Evolutionary conservation across 805 yeast genomes (phyloP), one percentile per base, ranked within the genome.

Genomic region (Starmera amethionina): DNA sequence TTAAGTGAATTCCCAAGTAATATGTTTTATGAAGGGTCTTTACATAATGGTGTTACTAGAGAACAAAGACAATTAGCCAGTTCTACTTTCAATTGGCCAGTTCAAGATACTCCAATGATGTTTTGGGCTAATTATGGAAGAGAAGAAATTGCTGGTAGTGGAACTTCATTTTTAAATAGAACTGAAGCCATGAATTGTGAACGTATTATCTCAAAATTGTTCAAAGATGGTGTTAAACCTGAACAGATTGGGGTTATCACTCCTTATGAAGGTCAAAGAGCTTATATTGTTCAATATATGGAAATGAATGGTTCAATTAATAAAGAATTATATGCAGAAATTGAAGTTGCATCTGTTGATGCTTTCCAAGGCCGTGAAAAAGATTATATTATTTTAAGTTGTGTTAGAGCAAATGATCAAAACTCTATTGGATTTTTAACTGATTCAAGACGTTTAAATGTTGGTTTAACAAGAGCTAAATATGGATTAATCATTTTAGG

Each of bases 291-390:
- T 9, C 88, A 81, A 53, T 83, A 83, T 58, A 77, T 89, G 86
- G 73, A 75, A 50, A 59, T 77, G 67, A 79, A 79, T 50, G 83
- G 89, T 28, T 62, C 85, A 0, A 55, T 81, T 55, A 82, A 79
- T 40, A 75, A 75, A 47, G 79, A 78, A 1, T 60, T 74, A 30
- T 86, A 86, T 56, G 59, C 68, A 38, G 78, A 75, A 39, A 82
- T 89, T 36, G 97, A 89, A 62, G 88, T 89, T 27, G 87, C 93
- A 7, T 83, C 94, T n/a, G 82, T 87, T n/a, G 96, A 87, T 59
- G 93, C 96, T 2, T 87, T 87, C 64, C 96, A 87, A 61, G 96
- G 96, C 28, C 70, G 95, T 50, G 96, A 86, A 52, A 87, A 85
- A 62, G 88, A 83, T 51, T 80, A 78, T 42, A 80, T 87, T 32